These are phyloP conservation scores for Teratosphaeria gauchensis DNA, from an alignment of 2,329 filamentous ascomycete genomes.

Conservation along the genomic window DNA sequence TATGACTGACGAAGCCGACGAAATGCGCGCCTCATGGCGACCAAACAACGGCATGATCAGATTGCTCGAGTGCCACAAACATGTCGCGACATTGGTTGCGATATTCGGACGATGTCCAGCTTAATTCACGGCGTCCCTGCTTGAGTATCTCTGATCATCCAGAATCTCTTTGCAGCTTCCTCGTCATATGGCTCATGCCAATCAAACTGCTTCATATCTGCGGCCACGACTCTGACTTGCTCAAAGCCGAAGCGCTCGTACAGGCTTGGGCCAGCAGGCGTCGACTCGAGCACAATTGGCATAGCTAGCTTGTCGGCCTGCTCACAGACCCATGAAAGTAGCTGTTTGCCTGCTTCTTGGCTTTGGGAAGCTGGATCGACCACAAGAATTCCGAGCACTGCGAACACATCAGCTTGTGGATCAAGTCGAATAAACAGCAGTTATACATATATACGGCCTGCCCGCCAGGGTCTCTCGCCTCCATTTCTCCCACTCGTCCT, in stretches of 20 bases:
- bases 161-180: slow-evolving; percentile 15
- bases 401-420: not conserved
- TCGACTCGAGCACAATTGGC: slow-evolving; percentile 27
- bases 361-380: slow-evolving; percentile 13
- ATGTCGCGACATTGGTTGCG: no score
- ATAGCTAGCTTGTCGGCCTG: slow-evolving; percentile 28
- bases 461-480: slow-evolving; percentile 6
- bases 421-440: not conserved
- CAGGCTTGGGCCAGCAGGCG: slow-evolving; percentile 20
- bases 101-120: no score
- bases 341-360: slow-evolving; percentile 25
- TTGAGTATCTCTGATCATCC: slow-evolving; percentile 11
- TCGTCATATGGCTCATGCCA: slow-evolving; percentile 14
- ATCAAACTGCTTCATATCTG: slow-evolving; percentile 17
- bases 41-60: no score
- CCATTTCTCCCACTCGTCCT: slow-evolving; percentile 9
- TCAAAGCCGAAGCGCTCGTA: slow-evolving; percentile 28
- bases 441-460: slow-evolving; percentile 13
- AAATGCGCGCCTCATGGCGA: no score
- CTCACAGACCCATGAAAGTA: slow-evolving; percentile 28
- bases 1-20: no score
- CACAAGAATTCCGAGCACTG: slow-evolving; percentile 10
- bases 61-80: no score
- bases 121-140: no score
- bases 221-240: slow-evolving; percentile 11